A percentile compares a stretch with the other conserved stretches of the same genome.
Conservation (phyloP, 2,329 filamentous ascomycete species). For the Aureobasidium sp. region DNA sequence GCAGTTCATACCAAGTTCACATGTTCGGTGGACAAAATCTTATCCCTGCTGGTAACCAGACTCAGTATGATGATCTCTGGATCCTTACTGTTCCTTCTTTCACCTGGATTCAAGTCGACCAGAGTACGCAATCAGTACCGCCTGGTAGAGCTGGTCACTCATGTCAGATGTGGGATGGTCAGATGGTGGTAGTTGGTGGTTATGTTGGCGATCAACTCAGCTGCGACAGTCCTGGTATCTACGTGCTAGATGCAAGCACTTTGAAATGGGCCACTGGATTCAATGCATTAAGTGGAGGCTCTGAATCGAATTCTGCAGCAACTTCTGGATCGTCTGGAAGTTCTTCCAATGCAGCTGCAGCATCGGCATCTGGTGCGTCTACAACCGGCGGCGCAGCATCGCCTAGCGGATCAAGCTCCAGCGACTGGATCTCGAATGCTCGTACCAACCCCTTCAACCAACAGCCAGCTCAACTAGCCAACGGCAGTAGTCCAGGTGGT, state of each 20-base stretch:
- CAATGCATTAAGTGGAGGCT: conserved; percentile 51
- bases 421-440: conserved; percentile 22
- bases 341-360: conserved; percentile 11
- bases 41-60: conserved; percentile 50
- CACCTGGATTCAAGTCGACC: conserved; percentile 64
- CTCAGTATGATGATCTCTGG: conserved; percentile 66
- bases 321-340: conserved; percentile 16
- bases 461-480: conserved; percentile 41
- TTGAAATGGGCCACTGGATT: conserved; percentile 63
- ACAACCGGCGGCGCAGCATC: background rate
- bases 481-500: conserved; percentile 41
- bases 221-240: conserved; percentile 62
- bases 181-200: conserved; percentile 73
- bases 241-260: conserved; percentile 67
- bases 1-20: conserved; percentile 68
- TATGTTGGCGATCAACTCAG: conserved; percentile 51
- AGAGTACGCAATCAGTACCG: conserved; percentile 37
- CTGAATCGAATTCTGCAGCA: conserved; percentile 33
- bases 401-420: conserved; percentile 12
- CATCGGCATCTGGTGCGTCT: conserved; percentile 3
- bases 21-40: conserved; percentile 71
- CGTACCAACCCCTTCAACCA: conserved; percentile 38
- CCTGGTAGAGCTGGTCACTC: conserved; percentile 62
- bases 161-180: conserved; percentile 69
- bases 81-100: conserved; percentile 73